Conservation (phyloP, 2,329 filamentous ascomycete genomes). For the Aspergillus oerlinghausenensis region DNA sequence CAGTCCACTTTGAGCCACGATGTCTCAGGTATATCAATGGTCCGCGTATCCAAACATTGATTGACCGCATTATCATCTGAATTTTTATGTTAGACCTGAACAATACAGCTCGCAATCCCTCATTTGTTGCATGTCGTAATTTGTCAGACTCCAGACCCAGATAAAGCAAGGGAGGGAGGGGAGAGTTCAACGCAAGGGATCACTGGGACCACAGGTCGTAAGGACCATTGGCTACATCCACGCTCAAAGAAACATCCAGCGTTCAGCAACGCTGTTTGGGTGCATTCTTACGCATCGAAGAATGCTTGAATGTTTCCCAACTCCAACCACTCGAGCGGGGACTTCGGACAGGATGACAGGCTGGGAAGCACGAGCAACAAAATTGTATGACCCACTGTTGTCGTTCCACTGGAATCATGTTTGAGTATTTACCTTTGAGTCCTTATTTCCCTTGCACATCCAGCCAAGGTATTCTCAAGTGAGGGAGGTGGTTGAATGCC, state of each 20-base stretch:
- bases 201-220: not conserved
- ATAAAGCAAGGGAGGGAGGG: constrained; percentile 4
- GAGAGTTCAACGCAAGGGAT: constrained; percentile 7
- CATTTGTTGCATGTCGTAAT: not conserved
- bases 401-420: not conserved
- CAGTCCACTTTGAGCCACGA: not conserved
- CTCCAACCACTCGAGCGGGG: not conserved
- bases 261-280: not conserved
- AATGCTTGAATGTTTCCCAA: not conserved
- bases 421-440: not conserved
- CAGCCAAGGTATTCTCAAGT: not conserved
- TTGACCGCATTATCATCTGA: not conserved
- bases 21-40: not conserved
- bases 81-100: not conserved
- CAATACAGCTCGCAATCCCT: not conserved
- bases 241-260: not conserved
- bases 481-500: not conserved
- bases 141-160: not conserved
- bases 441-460: not conserved
- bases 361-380: not conserved
- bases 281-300: not conserved
- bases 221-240: not conserved
- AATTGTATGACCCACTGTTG: not conserved
- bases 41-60: not conserved
- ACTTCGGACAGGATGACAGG: not conserved